Conservation (phyloP, 805 yeast species). For the Ogataea paradorogensis region DNA sequence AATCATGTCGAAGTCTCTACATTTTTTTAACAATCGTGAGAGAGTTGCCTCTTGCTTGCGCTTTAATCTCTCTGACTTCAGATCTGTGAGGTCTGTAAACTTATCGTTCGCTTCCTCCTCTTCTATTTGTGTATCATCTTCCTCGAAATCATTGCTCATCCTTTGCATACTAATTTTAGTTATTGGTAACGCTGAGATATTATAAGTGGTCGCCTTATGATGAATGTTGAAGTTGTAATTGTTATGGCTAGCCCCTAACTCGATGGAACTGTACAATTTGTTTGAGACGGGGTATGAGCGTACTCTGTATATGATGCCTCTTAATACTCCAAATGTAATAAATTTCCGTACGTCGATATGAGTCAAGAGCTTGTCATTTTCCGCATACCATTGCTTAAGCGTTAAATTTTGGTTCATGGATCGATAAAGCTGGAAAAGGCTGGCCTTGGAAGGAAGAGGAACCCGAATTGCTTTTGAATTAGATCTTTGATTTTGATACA, state of each 20-base stretch:
- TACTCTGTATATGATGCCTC: conserved; percentile 79
- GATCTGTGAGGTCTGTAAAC: conserved; percentile 20
- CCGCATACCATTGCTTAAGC: conserved; percentile 77
- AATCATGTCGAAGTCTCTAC: conserved; percentile 59
- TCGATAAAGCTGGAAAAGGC: conserved; percentile 69
- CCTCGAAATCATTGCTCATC: conserved; percentile 22
- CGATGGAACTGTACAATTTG: conserved; percentile 38
- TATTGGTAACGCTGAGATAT: conserved; percentile 20
- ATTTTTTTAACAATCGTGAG: conserved; percentile 46
- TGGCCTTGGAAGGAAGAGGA: conserved; percentile 58
- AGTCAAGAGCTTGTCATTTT: conserved; percentile 53
- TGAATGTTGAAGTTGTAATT: conserved; percentile 6
- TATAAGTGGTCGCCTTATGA: conserved; percentile 12
- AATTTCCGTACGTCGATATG: conserved; percentile 82
- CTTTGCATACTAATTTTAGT: conserved; percentile 19
- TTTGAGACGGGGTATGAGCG: conserved; percentile 67
- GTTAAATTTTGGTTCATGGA: conserved; percentile 76
- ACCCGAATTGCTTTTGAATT: conserved; percentile 11
- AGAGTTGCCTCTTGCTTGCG: conserved; percentile 36
- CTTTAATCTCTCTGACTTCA: conserved; percentile 21
- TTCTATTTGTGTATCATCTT: conserved; percentile 8
- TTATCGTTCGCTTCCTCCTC: conserved; percentile 23
- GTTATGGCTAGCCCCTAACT: conserved; percentile 19
- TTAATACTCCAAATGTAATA: conserved; percentile 79
- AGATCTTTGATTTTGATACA: conserved; percentile 6